Evolutionary conservation across 2,329 filamentous ascomycete species (phyloP), one percentile per base, ranked within the genome.

Genomic region (Parafenestella ontariensis): DNA sequence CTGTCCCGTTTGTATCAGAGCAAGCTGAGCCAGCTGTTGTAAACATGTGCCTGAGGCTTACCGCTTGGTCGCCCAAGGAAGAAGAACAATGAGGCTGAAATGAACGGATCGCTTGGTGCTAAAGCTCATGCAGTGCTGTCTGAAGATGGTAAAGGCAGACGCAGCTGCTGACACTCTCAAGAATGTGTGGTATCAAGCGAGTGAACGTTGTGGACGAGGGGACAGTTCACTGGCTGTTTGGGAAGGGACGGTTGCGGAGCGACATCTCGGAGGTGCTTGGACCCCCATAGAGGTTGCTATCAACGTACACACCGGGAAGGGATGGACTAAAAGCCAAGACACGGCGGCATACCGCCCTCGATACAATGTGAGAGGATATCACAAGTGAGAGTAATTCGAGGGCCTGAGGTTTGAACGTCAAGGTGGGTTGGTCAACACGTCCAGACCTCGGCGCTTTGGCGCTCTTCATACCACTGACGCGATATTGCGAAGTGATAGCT

Each of bases 61-160:
- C 63, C 52, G 46, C 52, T 26, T 33, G 47, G 33, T 50, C 18
- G 41, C 20, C 24, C 24, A 49, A n/a, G 26, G 15, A 47, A 40
- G 36, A 29, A 49, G 24, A 47, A 11, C 17, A 26, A 49, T 26
- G 20, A 36, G 47, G 46, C 54, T 54, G 46, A 20, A 34, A 26
- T 11, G 11, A 45, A 47, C 47, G 54, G 52, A 52, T 31, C 9
- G 49, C 24, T 40, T 46, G 29, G 28, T 33, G 8, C 37, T 31
- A 20, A 10, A 41, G 54, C 42, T 58, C 63, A 68, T 68, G 47
- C 26, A 52, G 53, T 31, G 40, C 34, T 47, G 28, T 1, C 26
- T 47, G n/a, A 24, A 40, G 37, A 10, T 13, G 17, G n/a, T 1
- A 23, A 17, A 24, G 5, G 13, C 11, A 17, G 13, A 24, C 20